Conservation (phyloP, 345 rosid species). For the Eucalyptus pumila region DNA sequence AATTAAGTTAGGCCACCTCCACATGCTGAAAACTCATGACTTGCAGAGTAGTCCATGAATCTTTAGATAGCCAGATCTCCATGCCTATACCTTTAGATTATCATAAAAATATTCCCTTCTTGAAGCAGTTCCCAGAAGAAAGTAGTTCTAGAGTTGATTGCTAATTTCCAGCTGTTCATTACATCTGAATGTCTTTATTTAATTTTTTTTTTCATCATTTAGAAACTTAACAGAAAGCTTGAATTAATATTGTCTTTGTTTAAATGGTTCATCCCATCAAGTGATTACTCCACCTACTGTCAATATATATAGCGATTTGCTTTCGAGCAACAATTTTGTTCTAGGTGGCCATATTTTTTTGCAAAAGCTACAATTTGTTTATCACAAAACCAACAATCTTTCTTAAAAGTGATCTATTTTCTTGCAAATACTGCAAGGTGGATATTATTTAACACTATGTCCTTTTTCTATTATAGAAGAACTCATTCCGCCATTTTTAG, state of each 20-base stretch:
- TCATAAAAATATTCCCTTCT: background rate
- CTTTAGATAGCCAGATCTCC: background rate
- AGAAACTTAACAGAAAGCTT: conserved; percentile 69
- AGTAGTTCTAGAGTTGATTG: background rate
- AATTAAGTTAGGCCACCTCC: background rate
- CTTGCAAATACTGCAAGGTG: background rate
- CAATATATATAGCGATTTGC: background rate
- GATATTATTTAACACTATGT: background rate
- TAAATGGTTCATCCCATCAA: background rate
- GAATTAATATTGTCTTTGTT: background rate
- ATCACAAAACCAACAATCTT: background rate
- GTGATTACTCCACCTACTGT: background rate
- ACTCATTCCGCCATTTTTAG: background rate
- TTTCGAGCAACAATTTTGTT: background rate
- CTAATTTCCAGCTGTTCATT: background rate
- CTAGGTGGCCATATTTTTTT: background rate
- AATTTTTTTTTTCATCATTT: background rate
- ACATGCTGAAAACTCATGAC: background rate
- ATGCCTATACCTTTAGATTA: background rate
- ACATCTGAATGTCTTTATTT: background rate
- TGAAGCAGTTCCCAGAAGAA: background rate
- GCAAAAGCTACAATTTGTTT: background rate
- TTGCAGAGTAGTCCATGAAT: background rate
- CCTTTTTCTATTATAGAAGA: background rate
- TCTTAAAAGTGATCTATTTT: background rate